Base-by-base conservation (phyloP, 805 yeast genomes). In the Candida wancherniae region DNA sequence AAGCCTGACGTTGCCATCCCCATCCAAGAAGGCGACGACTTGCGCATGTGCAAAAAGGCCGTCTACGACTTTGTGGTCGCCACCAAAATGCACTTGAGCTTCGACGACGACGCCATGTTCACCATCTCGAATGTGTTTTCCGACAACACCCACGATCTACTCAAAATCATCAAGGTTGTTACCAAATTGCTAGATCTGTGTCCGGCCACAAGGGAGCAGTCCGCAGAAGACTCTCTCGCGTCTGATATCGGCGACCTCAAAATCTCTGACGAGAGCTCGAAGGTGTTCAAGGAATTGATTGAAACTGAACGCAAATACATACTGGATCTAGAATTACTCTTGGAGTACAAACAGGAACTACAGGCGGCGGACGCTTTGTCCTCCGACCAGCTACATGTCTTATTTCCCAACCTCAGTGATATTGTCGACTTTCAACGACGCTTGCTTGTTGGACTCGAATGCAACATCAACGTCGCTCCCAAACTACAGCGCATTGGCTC, bases 261-360 rank as follows among this genome's bases (percentile, higher is more conserved):
- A 18, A 58, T 61, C 10, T 57, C 68, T 8, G 85, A 77, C 48
- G 69, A 79, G 36, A 68, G 84, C 36, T 76, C 84, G 11, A 85
- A 82, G 48, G 88, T 90, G 26, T 78, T 88, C 32, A 74, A 73
- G 43, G 99, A 92, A 60, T 61, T 92, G 20, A 73, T 92, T 22
- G 84, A 80, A 45, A 85, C 95, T 4, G 99, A 92, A 61, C 71
- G 97, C 44, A 87, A 84, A 57, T 92, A 82, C 54, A 96, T 92
- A 16, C 84, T 81, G 55, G 97, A 92, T 54, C 64, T 92, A 40
- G 97, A 90, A 57, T 73, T 76, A 10, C 58, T 92, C 47, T 67
- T 71, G 23, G 58, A 60, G 22, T 92, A 85, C 58, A 78, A 79
- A 53, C 67, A 70, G 33, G 92, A 83, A 43, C 65, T 92, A 25